Conservation (phyloP, 2,329 filamentous ascomycete genomes). For the Blumeria graminis region DNA sequence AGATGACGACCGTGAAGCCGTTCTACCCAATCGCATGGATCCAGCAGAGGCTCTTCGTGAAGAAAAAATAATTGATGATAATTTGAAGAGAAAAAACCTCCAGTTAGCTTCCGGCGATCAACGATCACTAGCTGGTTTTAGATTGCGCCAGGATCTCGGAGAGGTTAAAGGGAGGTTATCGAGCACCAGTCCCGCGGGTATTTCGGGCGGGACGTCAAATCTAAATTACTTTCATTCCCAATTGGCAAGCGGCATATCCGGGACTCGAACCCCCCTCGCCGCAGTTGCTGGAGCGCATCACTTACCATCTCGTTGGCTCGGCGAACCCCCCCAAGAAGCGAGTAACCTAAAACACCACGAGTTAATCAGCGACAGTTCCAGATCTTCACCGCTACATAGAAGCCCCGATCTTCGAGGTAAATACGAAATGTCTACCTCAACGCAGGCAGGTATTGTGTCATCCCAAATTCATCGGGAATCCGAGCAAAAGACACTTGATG, state of each 20-base stretch:
- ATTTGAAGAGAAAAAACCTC: conserved; percentile 12
- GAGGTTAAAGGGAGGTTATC: conserved; percentile 29
- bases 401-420: conserved; percentile 25
- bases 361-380: conserved; percentile 13
- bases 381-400: conserved; percentile 16
- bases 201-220: conserved; percentile 50
- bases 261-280: conserved; percentile 55
- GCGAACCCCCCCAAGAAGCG: conserved; percentile 17
- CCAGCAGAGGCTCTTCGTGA: conserved; percentile 13
- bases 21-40: conserved; percentile 6
- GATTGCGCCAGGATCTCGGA: conserved; percentile 11
- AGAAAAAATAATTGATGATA: conserved; percentile 16
- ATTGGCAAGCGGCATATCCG: conserved; percentile 43
- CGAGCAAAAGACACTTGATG: conserved; percentile 9
- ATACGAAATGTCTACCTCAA: conserved; percentile 22
- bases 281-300: conserved; percentile 52
- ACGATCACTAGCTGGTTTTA: conserved; percentile 16
- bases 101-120: conserved; percentile 18
- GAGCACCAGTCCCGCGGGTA: conserved; percentile 34
- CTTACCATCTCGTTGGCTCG: conserved; percentile 16
- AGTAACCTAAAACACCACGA: conserved; percentile 4
- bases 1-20: conserved; percentile 17
- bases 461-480: too few species aligned
- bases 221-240: conserved; percentile 67
- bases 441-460: too few species aligned